Base-by-base conservation (phyloP, 805 yeast genomes). In the Candida methanosorbosa region DNA sequence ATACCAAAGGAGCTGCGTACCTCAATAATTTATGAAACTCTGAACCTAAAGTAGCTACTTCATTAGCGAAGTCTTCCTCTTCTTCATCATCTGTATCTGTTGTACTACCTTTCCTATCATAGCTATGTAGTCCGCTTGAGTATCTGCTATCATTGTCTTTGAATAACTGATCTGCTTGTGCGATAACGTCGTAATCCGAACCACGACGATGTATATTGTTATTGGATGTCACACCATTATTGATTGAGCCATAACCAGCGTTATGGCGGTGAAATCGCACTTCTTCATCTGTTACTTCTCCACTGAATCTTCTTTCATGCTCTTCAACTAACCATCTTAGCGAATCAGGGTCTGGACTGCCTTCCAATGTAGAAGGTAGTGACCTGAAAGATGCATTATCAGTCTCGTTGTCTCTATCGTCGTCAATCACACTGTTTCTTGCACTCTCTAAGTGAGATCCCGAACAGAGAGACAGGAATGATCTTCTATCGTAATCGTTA, bases 1-100 rank as follows among this genome's bases (percentile, higher is more conserved):
- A 56, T 14, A 78, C 65, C 49, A 81, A 56, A 0, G 88, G 88
- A 9, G 63, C 37, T 1, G 78, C 70, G 48, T 63, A 70, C 28
- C 58, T 57, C 27, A 57, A 44, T 11, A 71, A 50, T 27, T 52
- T 59, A 4, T 45, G 29, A 2, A 63, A 38, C 41, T 67, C 72
- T 1, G 36, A 32, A 3, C 31, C 26, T 1, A 36, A 18, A 1
- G 57, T 50, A 3, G 52, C 50, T 2, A 35, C 32, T 38, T 55
- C 63, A 33, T 42, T 27, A 3, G 43, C 48, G 41, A 59, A 59
- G 33, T 59, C 64, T 39, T 59, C 64, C 9, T 51, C 54, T 3
- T 44, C 44, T 3, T 39, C 39, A 11, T 22, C 23, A 9, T 20
- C n/a, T 4, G 31, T 9, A n/a, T 15, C 15, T 15, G n/a, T n/a